Evolutionary conservation across 164 flowering plant genomes (phyloP), one percentile per base, ranked within the genome.

Genomic region (Magnolia kwangsiensis): DNA sequence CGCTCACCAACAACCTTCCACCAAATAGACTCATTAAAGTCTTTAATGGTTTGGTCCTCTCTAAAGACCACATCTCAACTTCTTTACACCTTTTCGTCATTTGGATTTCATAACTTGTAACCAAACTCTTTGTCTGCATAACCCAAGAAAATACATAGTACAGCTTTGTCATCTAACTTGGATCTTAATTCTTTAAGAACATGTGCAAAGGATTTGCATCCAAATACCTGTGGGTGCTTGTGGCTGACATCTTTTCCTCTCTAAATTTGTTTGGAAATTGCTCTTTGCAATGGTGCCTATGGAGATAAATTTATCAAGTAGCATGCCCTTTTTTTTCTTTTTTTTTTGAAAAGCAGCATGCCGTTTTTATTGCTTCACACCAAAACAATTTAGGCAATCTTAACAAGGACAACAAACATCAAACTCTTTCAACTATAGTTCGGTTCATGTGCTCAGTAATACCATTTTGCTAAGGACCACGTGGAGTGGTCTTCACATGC

Each of bases 261-360:
- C 67, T 1, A 72, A 14, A 59, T 27, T 5, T 24, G n/a, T 27
- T 72, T 0, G 0, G 24, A 5, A 4, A 72, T 1, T 13, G 20
- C 64, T 51, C 63, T 0, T 0, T 21, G 23, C 14, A 51, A 50
- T 18, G 64, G 8, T 23, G 7, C 61, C 14, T 4, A 51, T 31
- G 75, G 75, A 51, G 64, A 51, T 8, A 20, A 50, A 19, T 72
- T 72, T 18, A 72, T 72, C 37, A 72, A 72, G 16, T 72, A 72
- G 29, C 29, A 23, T 11, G n/a, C 27, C 1, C 1, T 24, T 24
- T 24, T 24, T 24, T 24, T 24, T 24, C 1, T 24, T 24, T 24
- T 24, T 24, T 24, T 24, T 24, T 24, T 24, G 27, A 24, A 24
- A 24, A 24, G 27, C 1, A 24, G 27, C 27, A 24, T 72, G 63